A percentile compares a stretch with the other conserved stretches of the same genome.
These are phyloP conservation scores for Taiwanofungus camphoratus DNA, from an alignment of 1,284 basidiomycete genomes.

Conservation along the genomic window DNA sequence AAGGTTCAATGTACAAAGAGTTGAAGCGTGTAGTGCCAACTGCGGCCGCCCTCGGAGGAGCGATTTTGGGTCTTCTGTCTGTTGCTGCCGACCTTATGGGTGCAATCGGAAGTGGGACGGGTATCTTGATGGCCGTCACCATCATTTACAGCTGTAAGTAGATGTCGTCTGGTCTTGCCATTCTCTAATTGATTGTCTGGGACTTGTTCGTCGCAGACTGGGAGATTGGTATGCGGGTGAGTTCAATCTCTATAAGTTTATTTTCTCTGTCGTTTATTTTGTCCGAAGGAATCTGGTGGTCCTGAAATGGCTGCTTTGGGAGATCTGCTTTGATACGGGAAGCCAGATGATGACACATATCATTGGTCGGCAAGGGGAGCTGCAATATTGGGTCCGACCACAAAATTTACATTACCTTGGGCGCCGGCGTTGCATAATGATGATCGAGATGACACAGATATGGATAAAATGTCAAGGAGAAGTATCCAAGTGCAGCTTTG, in stretches of 20 bases:
- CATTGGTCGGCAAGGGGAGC: no score
- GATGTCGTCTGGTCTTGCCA: conserved; percentile 1
- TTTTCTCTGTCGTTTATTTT: conserved; percentile 1
- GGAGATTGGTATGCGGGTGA: conserved; percentile 70
- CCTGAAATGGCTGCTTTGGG: conserved; percentile 71
- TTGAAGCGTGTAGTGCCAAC: conserved; percentile 97
- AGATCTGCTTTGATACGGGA: conserved; percentile 48
- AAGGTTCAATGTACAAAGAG: conserved; percentile 98
- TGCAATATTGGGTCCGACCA: no score
- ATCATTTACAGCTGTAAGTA: conserved; percentile 93
- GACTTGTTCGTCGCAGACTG: conserved; percentile 42
- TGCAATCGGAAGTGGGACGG: conserved; percentile 93
- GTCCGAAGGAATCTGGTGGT: conserved; percentile 60
- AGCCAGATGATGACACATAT: no score
- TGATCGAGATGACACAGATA: no score
- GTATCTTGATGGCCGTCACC: conserved; percentile 96
- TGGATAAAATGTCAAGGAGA: no score
- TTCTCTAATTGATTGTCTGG: conserved; percentile 1
- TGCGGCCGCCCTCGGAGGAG: conserved; percentile 95
- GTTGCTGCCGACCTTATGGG: conserved; percentile 96
- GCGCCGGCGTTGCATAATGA: no score
- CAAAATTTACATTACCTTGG: no score
- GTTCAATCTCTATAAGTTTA: conserved; percentile 12
- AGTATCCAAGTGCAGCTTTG: no score
- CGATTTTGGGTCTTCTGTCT: conserved; percentile 90